phyloP scores from a whole-genome alignment of 73 alveolate species.

The Paramecium bursaria region DNA sequence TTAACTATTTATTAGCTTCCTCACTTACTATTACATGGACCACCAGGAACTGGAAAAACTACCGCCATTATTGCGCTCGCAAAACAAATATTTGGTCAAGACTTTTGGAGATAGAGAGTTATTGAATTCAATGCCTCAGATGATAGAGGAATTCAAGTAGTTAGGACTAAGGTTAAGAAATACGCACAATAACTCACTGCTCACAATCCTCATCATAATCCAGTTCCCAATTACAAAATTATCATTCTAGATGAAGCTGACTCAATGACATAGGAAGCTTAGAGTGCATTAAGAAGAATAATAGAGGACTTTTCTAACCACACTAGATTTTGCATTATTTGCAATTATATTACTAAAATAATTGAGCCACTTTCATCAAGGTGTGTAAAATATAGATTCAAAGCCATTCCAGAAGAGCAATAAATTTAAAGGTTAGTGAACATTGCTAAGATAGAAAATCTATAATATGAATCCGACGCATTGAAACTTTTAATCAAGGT shows the following conservation, averaged over 20 bases:
- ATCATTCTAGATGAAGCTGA: constrained; percentile 99
- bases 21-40: constrained; percentile 90
- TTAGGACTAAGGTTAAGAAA: constrained; percentile 98
- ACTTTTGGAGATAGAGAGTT: constrained; percentile 92
- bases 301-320: constrained; percentile 96
- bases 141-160: constrained; percentile 99
- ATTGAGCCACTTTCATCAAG: constrained; percentile 98
- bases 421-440: constrained; percentile 84
- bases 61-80: constrained; percentile 94
- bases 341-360: constrained; percentile 98
- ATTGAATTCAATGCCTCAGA: constrained; percentile 99
- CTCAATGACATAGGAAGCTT: constrained; percentile 98
- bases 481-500: constrained; percentile 83
- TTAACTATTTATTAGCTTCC: constrained; percentile 79
- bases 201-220: constrained; percentile 72
- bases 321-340: constrained; percentile 98
- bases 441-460: constrained; percentile 88
- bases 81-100: constrained; percentile 84
- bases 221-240: constrained; percentile 80
- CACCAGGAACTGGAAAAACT: constrained; percentile 98
- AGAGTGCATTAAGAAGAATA: constrained; percentile 99
- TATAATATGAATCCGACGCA: constrained; percentile 77
- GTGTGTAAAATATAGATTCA: constrained; percentile 98
- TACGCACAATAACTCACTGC: constrained; percentile 82
- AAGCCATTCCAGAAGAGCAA: constrained; percentile 94